Base-by-base conservation (phyloP, 2,329 filamentous ascomycete genomes). In the Fusarium sambucinum region DNA sequence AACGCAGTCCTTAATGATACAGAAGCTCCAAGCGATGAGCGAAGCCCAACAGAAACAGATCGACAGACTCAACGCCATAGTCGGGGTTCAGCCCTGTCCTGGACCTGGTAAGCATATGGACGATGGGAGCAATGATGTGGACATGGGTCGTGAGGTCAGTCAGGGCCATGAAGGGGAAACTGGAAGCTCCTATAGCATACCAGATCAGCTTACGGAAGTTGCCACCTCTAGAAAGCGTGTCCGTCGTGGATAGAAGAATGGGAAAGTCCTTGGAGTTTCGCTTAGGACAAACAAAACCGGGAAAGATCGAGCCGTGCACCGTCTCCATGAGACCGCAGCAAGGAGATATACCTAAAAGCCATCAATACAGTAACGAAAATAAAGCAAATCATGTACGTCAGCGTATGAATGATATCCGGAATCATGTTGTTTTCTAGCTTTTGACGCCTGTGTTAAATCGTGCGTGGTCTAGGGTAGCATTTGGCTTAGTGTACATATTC, bases 61-160 rank as follows among this genome's bases (percentile, higher is more conserved):
- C 12, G 21, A 48, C 13, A 32, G 32, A 48, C 30, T 48, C 19
- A 48, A 48, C 16, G 12, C 16, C 12, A 48, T 48, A 21, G 45
- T 48, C 16, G 45, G 45, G 7, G 16, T 48, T 25, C 45, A n/a
- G 12, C 17, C 32, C 11, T 30, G 12, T 5, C 10, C n/a, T 17
- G 7, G 11, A 17, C 17, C 21, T n/a, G 16, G 2, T 17, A 30
- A 14, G 25, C 6, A 48, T 9, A 13, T n/a, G 45, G 32, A 23
- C 17, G 21, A 21, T 19, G 35, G 35, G n/a, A 6, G 14, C 30
- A 48, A n/a, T n/a, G n/a, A 25, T 33, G 32, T n/a, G 21, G 14
- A 48, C 16, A 21, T n/a, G 11, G 12, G 25, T 42, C 8, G 16
- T n/a, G 17, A 33, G 11, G 27, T 10, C n/a, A 32, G n/a, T 14